Evolutionary conservation across 2,329 filamentous ascomycete species (phyloP).

Genomic region (Penicillium sp.): DNA sequence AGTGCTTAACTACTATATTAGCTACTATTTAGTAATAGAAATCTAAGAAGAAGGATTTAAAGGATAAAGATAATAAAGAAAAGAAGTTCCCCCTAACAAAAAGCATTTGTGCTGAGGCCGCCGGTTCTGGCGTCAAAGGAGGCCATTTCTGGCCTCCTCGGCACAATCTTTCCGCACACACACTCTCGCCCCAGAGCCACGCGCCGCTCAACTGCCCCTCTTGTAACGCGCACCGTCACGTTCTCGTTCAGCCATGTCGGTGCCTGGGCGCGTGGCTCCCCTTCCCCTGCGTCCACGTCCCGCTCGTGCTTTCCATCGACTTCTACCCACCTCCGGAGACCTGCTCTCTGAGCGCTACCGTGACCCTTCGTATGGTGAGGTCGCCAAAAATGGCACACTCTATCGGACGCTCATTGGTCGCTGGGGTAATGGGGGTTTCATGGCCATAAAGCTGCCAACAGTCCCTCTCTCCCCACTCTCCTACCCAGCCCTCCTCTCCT

Average conservation of each 20-base stretch:
- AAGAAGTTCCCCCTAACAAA: too few species aligned
- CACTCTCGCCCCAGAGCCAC: conserved; percentile 8
- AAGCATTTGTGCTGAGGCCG: too few species aligned
- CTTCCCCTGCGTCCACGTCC: conserved; percentile 1
- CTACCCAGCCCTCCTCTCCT: conserved; percentile 3
- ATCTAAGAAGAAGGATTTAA: too few species aligned
- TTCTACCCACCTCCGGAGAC: conserved; percentile 7
- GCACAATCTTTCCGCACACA: conserved; percentile 11
- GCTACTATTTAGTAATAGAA: too few species aligned
- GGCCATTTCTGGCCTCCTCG: conserved; percentile 15
- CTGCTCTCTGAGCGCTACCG: conserved; percentile 6
- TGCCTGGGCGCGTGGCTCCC: conserved; percentile 3
- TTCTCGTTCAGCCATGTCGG: conserved; percentile 5
- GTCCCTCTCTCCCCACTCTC: too few species aligned
- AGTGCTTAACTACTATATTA: too few species aligned
- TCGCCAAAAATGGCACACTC: too few species aligned
- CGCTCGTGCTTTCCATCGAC: too few species aligned
- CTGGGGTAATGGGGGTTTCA: conserved; percentile 5
- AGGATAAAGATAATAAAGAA: too few species aligned
- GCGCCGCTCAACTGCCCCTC: conserved; percentile 2
- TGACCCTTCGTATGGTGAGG: conserved; percentile 8
- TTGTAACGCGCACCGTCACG: conserved; percentile 5
- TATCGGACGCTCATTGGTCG: conserved; percentile 4
- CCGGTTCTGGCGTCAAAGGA: conserved; percentile 11
- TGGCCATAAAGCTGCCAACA: conserved; percentile 10